Evolutionary conservation across 345 rosid genomes (phyloP), one percentile per base, ranked within the genome.

Genomic region (Corymbia maculata): DNA sequence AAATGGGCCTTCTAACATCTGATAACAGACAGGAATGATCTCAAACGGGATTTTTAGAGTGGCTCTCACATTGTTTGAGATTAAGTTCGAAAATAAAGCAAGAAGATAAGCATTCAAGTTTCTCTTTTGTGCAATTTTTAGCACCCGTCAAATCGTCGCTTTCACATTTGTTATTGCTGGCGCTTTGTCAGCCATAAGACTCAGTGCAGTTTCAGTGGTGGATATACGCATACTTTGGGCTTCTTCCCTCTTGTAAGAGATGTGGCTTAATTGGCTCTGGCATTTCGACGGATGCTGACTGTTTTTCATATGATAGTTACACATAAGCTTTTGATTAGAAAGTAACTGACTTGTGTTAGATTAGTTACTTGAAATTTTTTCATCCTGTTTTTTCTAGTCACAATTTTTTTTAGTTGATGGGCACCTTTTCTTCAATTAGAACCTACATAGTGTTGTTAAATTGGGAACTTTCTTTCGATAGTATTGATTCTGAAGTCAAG

Each of bases 1-100:
- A 95, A 90, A 95, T 98, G 98, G 96, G 93, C 80, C 98, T 92
- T 91, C 95, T 97, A 86, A 87, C 94, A 30, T 93, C 99, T 28
- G 94, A 95, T 36, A 88, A 88, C 88, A 85, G 91, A 86, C 68
- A 86, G 79, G 89, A 88, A 59, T 92, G 91, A 75, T 75, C 49
- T 19, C 3, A 13, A 75, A 36, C 8, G 1, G 28, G 82, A 75
- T 19, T 36, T 36, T 75, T 36, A 36, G 26, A 75, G 82, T 36
- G 82, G 82, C 26, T 36, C 28, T 42, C 82, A 19, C 49, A 42
- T 75, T 19, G 4, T 75, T 14, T 4, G 0, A 42, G 28, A 75
- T 19, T 36, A 42, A 44, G 14, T 42, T 75, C 0, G 6, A 75
- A 0, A 6, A 75, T 26, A 75, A 19, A 75, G 82, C 82, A 75